Evolutionary conservation across 352 stramenopile genomes (phyloP), one percentile per base, ranked within the genome.

Genomic region (Pythium folliculosum): DNA sequence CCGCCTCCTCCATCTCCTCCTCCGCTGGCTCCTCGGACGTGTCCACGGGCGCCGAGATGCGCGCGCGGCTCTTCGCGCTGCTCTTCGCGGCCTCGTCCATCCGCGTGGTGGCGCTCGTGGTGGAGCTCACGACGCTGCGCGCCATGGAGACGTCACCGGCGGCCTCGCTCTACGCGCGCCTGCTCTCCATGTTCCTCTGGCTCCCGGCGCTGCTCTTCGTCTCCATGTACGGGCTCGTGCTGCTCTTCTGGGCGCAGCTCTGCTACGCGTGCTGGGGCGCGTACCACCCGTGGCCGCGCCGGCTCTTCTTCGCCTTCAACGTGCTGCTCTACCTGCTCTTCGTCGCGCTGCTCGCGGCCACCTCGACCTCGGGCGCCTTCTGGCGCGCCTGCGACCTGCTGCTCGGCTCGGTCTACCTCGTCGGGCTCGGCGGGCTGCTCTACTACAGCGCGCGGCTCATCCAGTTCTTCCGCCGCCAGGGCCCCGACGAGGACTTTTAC

Each of bases 181-280:
- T 92, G 56, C 71, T 88, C 32, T 72, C 75, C 38, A 63, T 92
- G 43, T 89, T 94, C 65, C 66, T 92, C 19, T 91, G 85, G 79
- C 73, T 94, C 16, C 86, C 86, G 27, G 81, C 80, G 60, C 84
- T 94, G 71, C 76, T 94, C n/a, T 94, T 92, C 54, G 76, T 92
- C 67, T 88, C 81, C 63, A 94, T 90, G 80, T 92, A 94, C 58
- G 84, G 81, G 12, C 81, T 94, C 32, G 82, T 94, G 71, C 75
- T 94, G 70, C 82, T 94, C 50, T 94, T 94, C 57, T 92, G 84
- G 78, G 84, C 86, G 17, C 84, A 92, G 55, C 69, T 94, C n/a
- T 94, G 86, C 73, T 92, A 92, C 71, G 84, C 86, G 6, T 92
- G 84, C 69, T 91, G 84, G 77, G 82, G 81, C 47, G 90, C 88